Conservation (phyloP, 139 green algal species). For the Chloropicon primus region DNA sequence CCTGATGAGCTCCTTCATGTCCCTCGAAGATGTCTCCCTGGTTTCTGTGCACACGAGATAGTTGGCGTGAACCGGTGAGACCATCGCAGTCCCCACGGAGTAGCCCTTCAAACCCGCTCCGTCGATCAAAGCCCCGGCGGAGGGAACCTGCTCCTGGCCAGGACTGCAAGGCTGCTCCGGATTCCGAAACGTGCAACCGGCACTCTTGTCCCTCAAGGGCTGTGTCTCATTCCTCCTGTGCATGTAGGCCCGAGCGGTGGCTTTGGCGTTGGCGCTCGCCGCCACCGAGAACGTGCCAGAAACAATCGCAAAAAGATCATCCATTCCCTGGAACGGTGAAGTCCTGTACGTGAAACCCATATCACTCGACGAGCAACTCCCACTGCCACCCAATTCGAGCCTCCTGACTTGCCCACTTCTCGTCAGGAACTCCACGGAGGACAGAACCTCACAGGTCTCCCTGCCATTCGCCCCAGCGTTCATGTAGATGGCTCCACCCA, state of each 20-base stretch:
- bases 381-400: background rate
- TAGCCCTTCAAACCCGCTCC: conserved; percentile 23
- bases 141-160: background rate
- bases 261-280: background rate
- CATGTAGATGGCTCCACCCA: conserved; percentile 38
- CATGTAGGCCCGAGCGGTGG: conserved; percentile 18
- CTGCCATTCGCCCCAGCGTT: conserved; percentile 16
- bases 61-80: conserved; percentile 32
- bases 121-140: conserved; percentile 29
- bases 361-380: background rate
- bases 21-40: background rate
- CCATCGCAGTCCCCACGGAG: conserved; percentile 18
- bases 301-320: background rate
- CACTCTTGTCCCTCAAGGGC: conserved; percentile 12
- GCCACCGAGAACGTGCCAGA: conserved; percentile 18
- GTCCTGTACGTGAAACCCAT: conserved; percentile 7
- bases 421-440: conserved; percentile 20
- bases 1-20: conserved; percentile 25
- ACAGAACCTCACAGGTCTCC: conserved; percentile 17
- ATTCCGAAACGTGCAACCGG: conserved; percentile 31
- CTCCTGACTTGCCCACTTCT: background rate
- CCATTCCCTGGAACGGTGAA: conserved; percentile 23
- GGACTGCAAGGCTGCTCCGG: too few species aligned
- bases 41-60: conserved; percentile 24
- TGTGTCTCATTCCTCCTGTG: conserved; percentile 15